Conservation (phyloP, 1,284 basidiomycete genomes). For the Vanrija pseudolonga region DNA sequence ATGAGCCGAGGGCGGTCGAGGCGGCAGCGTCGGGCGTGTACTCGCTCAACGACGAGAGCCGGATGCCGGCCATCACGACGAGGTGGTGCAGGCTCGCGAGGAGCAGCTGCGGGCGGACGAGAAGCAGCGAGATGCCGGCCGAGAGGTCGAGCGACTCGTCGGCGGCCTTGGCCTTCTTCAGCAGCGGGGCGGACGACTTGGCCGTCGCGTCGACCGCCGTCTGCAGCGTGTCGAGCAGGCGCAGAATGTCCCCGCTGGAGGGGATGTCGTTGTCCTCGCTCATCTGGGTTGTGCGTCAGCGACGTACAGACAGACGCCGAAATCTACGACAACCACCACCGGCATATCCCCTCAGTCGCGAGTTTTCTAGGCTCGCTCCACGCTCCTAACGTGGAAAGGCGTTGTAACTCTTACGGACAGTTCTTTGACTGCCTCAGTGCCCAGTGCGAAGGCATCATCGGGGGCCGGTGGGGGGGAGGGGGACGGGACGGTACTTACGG, state of each 20-base stretch:
- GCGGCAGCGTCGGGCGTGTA: constrained; percentile 8
- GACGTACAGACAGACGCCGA: background rate
- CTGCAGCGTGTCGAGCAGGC: constrained; percentile 38
- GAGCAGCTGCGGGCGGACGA: constrained; percentile 80
- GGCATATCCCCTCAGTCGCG: constrained; percentile 46
- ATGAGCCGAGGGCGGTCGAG: constrained; percentile 19
- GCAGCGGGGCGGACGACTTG: constrained; percentile 33
- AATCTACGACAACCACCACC: too few species aligned
- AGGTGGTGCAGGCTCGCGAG: constrained; percentile 86
- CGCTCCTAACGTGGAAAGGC: constrained; percentile 44
- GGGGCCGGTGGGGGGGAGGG: background rate
- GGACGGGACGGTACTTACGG: background rate
- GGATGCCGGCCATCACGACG: constrained; percentile 66
- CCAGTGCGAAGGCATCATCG: constrained; percentile 48
- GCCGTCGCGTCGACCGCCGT: constrained; percentile 42
- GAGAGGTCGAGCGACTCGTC: constrained; percentile 59
- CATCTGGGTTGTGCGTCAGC: constrained; percentile 9
- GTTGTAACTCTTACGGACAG: constrained; percentile 29
- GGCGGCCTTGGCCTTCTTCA: constrained; percentile 37
- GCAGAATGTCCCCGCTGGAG: constrained; percentile 30
- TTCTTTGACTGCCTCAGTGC: constrained; percentile 45
- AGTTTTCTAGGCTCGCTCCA: constrained; percentile 54
- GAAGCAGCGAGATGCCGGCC: constrained; percentile 84
- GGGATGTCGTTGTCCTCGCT: constrained; percentile 23
- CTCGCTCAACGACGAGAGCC: constrained; percentile 14